Conservation (phyloP, 139 green algal species). For the Zygnema circumcarinatum region DNA sequence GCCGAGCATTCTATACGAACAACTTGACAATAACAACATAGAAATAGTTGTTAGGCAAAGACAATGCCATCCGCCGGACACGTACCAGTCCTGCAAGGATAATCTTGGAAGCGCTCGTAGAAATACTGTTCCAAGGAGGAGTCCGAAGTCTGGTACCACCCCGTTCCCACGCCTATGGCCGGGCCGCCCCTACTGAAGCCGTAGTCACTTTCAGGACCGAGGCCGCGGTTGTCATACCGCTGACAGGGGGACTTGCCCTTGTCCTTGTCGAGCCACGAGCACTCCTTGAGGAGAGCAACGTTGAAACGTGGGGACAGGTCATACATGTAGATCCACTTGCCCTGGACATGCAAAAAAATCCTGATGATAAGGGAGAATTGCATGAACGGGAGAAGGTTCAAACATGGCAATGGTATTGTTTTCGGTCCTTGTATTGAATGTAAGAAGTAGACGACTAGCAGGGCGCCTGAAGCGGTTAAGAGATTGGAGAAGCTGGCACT, state of each 20-base stretch:
- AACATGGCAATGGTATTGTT: too few relatives aligned
- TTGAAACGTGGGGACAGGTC: conserved; percentile 27
- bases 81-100: conserved; percentile 5
- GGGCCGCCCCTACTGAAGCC: neutral
- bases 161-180: neutral
- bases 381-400: too few relatives aligned
- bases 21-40: too few relatives aligned
- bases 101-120: conserved; percentile 1
- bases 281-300: neutral
- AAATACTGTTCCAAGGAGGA: conserved; percentile 1
- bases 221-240: neutral
- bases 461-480: too few relatives aligned
- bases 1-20: too few relatives aligned
- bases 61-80: too few relatives aligned
- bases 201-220: neutral
- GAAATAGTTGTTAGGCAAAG: too few relatives aligned
- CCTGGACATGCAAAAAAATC: neutral
- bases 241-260: neutral
- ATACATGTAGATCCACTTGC: conserved; percentile 20
- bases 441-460: too few relatives aligned
- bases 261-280: neutral
- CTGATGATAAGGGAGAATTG: too few relatives aligned
- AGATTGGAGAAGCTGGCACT: too few relatives aligned
- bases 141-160: conserved; percentile 5
- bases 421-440: too few relatives aligned